A percentile compares a stretch with the other conserved stretches of the same genome.
phyloP scores from a whole-genome alignment of 371 early-diverging fungal species.

The Mortierella sp. region DNA sequence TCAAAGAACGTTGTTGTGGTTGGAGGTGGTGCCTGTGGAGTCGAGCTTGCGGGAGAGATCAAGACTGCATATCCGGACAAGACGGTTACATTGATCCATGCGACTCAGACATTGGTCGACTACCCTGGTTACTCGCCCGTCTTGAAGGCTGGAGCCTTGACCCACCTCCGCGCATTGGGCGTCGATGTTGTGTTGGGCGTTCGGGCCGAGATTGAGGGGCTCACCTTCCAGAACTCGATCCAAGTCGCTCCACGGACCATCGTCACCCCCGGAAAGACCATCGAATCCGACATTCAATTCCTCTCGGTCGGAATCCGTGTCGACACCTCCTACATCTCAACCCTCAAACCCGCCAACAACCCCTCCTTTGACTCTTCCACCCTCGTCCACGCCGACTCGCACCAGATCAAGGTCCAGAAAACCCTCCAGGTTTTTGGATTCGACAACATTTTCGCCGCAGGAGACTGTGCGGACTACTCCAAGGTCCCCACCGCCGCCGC shows the following conservation, averaged over 20 bases:
- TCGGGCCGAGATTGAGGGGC: conserved; percentile 59
- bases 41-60: conserved; percentile 76
- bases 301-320: conserved; percentile 61
- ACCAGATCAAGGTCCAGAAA: conserved; percentile 66
- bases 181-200: conserved; percentile 75
- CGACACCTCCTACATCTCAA: conserved; percentile 61
- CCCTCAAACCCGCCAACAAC: conserved; percentile 56
- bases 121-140: conserved; percentile 57
- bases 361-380: conserved; percentile 25
- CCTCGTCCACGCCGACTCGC: conserved; percentile 39
- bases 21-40: conserved; percentile 78
- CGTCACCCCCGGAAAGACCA: conserved; percentile 56
- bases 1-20: conserved; percentile 69
- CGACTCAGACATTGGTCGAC: conserved; percentile 58
- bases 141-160: conserved; percentile 62
- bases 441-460: conserved; percentile 75
- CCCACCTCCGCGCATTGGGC: conserved; percentile 68
- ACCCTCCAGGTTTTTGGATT: conserved; percentile 75
- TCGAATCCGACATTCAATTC: conserved; percentile 65
- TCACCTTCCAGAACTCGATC: conserved; percentile 33
- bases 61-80: conserved; percentile 63
- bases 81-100: conserved; percentile 67
- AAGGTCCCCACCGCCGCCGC: conserved; percentile 38
- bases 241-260: conserved; percentile 56
- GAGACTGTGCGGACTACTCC: conserved; percentile 72